A percentile compares a stretch with the other conserved stretches of the same genome.
phyloP scores from a whole-genome alignment of 1,139 yeast species.

The Hansenula lynferdii region DNA sequence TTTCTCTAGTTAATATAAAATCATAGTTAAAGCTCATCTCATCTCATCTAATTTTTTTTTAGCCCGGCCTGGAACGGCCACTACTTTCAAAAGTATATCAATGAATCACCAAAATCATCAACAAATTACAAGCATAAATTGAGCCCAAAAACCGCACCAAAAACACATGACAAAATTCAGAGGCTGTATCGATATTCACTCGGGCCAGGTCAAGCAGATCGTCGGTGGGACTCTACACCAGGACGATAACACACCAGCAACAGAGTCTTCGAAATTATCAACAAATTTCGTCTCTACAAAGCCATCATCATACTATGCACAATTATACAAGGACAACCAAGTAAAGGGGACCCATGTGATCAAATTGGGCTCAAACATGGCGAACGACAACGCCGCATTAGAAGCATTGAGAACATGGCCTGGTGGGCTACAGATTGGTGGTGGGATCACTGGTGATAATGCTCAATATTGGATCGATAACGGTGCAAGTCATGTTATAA shows the following conservation, averaged over 20 bases:
- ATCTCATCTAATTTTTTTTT: neutral
- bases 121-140: neutral
- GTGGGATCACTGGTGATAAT: slow-evolving; percentile 76
- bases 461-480: slow-evolving; percentile 66
- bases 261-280: slow-evolving; percentile 8
- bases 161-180: slow-evolving; percentile 85
- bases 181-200: slow-evolving; percentile 94
- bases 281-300: slow-evolving; percentile 82
- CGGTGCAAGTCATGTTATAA: slow-evolving; percentile 78
- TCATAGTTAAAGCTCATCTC: neutral
- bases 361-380: slow-evolving; percentile 71
- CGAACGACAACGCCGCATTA: slow-evolving; percentile 78
- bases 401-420: slow-evolving; percentile 80
- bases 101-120: neutral
- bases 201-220: slow-evolving; percentile 93
- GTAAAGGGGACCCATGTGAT: slow-evolving; percentile 87
- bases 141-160: slow-evolving; percentile 1
- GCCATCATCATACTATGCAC: slow-evolving; percentile 73
- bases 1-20: no score
- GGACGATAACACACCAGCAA: slow-evolving; percentile 36
- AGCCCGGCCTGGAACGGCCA: neutral
- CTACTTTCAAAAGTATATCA: neutral
- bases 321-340: slow-evolving; percentile 53
- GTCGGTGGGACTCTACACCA: slow-evolving; percentile 84
- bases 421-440: slow-evolving; percentile 74